Conservation (phyloP, 768 basidiomycete species). For the Lactarius deliciosus region DNA sequence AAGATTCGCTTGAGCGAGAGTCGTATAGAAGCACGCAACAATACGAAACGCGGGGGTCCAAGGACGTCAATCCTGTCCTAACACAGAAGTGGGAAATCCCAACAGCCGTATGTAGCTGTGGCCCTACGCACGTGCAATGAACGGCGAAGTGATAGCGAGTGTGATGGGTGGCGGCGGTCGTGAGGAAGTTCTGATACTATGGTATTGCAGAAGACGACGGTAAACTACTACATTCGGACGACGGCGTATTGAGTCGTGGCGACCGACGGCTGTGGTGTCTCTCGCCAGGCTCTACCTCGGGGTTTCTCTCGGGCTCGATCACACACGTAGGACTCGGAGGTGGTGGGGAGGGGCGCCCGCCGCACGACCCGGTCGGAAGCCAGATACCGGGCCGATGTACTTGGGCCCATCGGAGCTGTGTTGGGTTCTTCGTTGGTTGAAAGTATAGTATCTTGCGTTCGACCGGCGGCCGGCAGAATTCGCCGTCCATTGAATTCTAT, state of each 20-base stretch:
- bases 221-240: background rate
- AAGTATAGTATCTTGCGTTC: background rate
- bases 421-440: background rate
- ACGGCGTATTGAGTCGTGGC: background rate
- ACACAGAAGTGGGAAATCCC: background rate
- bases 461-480: background rate
- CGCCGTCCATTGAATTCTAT: background rate
- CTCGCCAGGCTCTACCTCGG: constrained; percentile 1
- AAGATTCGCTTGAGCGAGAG: background rate
- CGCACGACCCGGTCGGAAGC: background rate
- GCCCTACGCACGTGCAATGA: background rate
- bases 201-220: background rate
- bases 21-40: constrained; percentile 2
- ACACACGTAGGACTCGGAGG: background rate
- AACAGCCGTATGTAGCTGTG: background rate
- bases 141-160: background rate
- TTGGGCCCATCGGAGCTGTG: background rate
- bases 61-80: background rate
- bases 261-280: background rate
- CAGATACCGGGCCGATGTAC: background rate
- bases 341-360: background rate
- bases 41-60: background rate
- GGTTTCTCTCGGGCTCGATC: background rate
- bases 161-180: background rate
- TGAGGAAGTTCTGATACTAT: background rate